Evolutionary conservation across 192 early-diverging fungal species (phyloP).

Genomic region (Funneliformis geosporum): DNA sequence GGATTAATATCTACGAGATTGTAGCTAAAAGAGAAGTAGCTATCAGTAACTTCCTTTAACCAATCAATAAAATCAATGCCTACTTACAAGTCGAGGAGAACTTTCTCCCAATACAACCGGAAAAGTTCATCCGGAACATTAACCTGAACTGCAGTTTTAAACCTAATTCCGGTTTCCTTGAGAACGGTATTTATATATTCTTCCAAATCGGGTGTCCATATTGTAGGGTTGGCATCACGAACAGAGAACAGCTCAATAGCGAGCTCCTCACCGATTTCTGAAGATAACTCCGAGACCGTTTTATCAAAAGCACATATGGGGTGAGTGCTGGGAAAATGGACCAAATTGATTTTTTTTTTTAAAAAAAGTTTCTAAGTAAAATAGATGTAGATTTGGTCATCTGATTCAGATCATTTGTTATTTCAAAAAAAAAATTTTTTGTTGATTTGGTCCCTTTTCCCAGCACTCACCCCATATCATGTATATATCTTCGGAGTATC

Average conservation of each 20-base stretch:
- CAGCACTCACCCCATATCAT: too few species aligned
- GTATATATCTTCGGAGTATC: slow-evolving; percentile 16
- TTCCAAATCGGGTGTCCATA: slow-evolving; percentile 20
- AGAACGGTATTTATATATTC: slow-evolving; percentile 21
- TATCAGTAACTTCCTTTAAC: background rate
- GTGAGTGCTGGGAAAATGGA: too few species aligned
- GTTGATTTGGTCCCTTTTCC: too few species aligned
- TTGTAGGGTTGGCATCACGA: slow-evolving; percentile 20
- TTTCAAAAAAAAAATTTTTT: too few species aligned
- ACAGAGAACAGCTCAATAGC: slow-evolving; percentile 18
- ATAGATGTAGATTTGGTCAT: too few species aligned
- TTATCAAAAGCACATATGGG: slow-evolving; percentile 27
- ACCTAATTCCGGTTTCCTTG: slow-evolving; percentile 21
- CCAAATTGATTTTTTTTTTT: too few species aligned
- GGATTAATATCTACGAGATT: slow-evolving; percentile 22
- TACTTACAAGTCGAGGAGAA: slow-evolving; percentile 33
- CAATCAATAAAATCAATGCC: slow-evolving; percentile 15
- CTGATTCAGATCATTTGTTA: too few species aligned
- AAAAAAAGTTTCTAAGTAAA: too few species aligned
- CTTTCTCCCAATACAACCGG: slow-evolving; percentile 33
- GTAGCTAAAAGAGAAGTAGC: slow-evolving; percentile 2
- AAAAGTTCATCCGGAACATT: slow-evolving; percentile 28
- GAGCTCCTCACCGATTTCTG: slow-evolving; percentile 33
- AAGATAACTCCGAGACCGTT: slow-evolving; percentile 11
- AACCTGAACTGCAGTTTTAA: slow-evolving; percentile 16